phyloP scores from a whole-genome alignment of 73 alveolate species.

The Symbiodinium pilosum region DNA sequence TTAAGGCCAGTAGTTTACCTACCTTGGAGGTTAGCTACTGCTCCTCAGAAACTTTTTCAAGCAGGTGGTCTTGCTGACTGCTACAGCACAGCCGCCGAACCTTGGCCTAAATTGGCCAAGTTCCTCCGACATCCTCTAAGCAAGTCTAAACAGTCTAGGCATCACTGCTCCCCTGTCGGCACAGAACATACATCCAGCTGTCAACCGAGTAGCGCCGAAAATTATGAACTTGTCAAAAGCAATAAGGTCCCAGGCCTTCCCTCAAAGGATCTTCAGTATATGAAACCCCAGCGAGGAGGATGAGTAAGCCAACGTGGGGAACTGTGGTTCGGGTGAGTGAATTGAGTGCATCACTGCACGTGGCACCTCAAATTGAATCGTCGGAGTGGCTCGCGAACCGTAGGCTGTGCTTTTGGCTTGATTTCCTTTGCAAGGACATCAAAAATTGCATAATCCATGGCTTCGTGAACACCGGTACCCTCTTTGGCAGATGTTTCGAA shows the following conservation, averaged over 20 bases:
- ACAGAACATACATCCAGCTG: background rate
- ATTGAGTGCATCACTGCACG: constrained; percentile 45
- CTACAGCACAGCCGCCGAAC: too few species aligned
- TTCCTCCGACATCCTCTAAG: background rate
- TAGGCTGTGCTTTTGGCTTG: background rate
- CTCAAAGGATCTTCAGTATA: background rate
- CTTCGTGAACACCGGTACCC: constrained; percentile 73
- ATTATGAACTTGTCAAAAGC: background rate
- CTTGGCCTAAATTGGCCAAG: background rate
- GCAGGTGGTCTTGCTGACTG: too few species aligned
- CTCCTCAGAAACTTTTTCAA: too few species aligned
- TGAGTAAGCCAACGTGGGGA: background rate
- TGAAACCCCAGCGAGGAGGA: background rate
- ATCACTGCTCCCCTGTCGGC: background rate
- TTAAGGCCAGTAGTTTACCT: too few species aligned
- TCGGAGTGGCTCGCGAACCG: background rate
- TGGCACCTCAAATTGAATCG: background rate
- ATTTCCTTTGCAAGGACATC: constrained; percentile 29
- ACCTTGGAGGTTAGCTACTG: too few species aligned
- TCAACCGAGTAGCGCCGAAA: too few species aligned
- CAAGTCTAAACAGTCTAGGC: background rate
- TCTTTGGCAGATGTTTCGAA: constrained; percentile 83
- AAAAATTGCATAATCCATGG: constrained; percentile 59
- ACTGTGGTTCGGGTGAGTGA: background rate
- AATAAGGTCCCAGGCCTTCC: background rate